Evolutionary conservation across 495 filamentous ascomycete genomes (phyloP).

Genomic region (Hypoxylon perforatum): DNA sequence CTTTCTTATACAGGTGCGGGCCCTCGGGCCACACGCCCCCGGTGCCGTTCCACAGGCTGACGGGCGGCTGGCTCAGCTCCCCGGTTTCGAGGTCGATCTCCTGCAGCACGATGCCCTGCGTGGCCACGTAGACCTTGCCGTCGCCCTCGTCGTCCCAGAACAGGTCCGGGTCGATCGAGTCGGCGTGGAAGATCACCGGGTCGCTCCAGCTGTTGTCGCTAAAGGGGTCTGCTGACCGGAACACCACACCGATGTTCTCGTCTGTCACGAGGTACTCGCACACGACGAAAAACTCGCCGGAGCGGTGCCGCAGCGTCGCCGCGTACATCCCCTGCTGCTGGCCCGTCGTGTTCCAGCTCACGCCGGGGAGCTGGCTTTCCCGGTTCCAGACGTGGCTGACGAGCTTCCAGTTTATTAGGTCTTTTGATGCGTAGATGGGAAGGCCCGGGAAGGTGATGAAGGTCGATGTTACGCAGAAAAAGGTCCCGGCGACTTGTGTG

Average conservation of each 20-base stretch:
- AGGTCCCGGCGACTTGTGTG: conserved; percentile 44
- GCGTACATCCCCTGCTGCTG: conserved; percentile 51
- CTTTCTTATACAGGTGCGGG: conserved; percentile 72
- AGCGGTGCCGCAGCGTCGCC: conserved; percentile 46
- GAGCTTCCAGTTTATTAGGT: conserved; percentile 51
- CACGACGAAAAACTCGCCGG: conserved; percentile 55
- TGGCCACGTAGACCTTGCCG: conserved; percentile 55
- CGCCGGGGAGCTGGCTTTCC: conserved; percentile 43
- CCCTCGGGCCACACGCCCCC: conserved; percentile 67
- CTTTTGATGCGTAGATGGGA: conserved; percentile 50
- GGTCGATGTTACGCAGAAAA: conserved; percentile 51
- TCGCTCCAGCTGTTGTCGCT: conserved; percentile 51
- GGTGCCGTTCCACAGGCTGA: conserved; percentile 65
- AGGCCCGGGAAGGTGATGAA: conserved; percentile 52
- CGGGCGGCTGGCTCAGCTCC: conserved; percentile 45
- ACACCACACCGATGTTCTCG: conserved; percentile 44
- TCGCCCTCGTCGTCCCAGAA: conserved; percentile 55
- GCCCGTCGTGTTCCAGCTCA: conserved; percentile 37
- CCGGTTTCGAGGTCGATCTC: conserved; percentile 61
- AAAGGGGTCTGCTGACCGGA: conserved; percentile 46
- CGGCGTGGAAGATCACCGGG: conserved; percentile 48
- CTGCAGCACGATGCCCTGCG: conserved; percentile 50
- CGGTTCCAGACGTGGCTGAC: conserved; percentile 45
- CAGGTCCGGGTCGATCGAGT: conserved; percentile 54
- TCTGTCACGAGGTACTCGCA: conserved; percentile 48